These are phyloP conservation scores for Trichoderma citrinoviride DNA, from an alignment of 2,329 filamentous ascomycete species.

Conservation along the genomic window DNA sequence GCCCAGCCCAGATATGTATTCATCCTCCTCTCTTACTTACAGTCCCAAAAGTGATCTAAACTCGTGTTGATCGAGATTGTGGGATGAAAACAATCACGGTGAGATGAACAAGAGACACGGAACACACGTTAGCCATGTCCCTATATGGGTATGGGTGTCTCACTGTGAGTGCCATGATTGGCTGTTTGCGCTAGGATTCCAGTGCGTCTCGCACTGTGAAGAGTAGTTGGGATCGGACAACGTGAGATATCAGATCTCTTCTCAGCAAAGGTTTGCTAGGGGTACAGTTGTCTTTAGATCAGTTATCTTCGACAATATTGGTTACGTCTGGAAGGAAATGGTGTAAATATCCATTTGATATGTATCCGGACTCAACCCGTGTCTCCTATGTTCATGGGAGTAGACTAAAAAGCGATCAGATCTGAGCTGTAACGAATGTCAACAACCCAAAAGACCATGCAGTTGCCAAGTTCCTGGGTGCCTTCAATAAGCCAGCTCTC, in stretches of 20 bases:
- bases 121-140: background rate
- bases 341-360: background rate
- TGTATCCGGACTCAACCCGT: no score
- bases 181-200: background rate
- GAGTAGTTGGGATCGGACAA: background rate
- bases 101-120: background rate
- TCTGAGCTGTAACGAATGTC: background rate
- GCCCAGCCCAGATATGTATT: conserved; percentile 10
- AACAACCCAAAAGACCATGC: background rate
- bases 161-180: conserved; percentile 5
- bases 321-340: background rate
- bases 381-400: background rate
- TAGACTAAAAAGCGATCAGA: no score
- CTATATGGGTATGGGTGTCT: conserved; percentile 2
- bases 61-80: background rate
- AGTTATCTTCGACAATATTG: no score
- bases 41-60: background rate
- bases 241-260: no score
- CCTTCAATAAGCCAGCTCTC: background rate
- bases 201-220: background rate
- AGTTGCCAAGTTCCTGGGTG: background rate
- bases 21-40: background rate
- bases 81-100: background rate
- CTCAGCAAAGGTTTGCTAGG: no score
- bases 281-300: no score